These are phyloP conservation scores for Rhodotorula kratochvilovae DNA, from an alignment of 768 basidiomycete genomes.

Conservation along the genomic window DNA sequence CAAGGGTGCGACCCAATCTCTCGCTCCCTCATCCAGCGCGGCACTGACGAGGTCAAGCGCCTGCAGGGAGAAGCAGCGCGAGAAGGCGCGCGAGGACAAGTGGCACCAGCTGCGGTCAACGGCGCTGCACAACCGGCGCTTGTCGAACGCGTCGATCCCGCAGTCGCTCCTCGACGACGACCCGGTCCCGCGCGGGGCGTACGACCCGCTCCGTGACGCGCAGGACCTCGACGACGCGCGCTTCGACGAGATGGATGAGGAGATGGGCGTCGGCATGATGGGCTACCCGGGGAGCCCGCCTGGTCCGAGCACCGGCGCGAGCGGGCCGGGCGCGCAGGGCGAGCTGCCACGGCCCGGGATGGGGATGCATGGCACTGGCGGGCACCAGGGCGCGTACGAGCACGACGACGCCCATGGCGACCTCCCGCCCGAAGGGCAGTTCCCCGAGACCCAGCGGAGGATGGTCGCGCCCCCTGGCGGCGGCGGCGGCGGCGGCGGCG, in stretches of 20 bases:
- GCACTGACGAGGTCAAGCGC: not conserved
- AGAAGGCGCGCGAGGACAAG: conserved; percentile 74
- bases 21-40: too few relatives aligned
- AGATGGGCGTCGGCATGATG: conserved; percentile 25
- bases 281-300: not conserved
- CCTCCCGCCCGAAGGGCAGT: conserved; percentile 32
- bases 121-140: conserved; percentile 34
- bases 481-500: too few relatives aligned
- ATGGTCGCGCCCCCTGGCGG: conserved; percentile 39
- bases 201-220: conserved; percentile 30
- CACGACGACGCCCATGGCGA: not conserved
- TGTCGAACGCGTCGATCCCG: not conserved
- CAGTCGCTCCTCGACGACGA: conserved; percentile 19
- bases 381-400: conserved; percentile 28
- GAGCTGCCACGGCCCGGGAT: not conserved
- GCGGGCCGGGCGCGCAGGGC: not conserved
- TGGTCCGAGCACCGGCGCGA: not conserved
- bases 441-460: conserved; percentile 34
- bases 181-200: conserved; percentile 33
- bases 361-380: not conserved
- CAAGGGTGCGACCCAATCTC: conserved; percentile 81
- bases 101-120: conserved; percentile 72
- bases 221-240: conserved; percentile 26
- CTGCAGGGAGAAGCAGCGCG: conserved; percentile 77
- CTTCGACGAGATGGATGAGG: conserved; percentile 41